Conservation (phyloP, 192 early-diverging fungal genomes). For the Backusella mclennaniae region DNA sequence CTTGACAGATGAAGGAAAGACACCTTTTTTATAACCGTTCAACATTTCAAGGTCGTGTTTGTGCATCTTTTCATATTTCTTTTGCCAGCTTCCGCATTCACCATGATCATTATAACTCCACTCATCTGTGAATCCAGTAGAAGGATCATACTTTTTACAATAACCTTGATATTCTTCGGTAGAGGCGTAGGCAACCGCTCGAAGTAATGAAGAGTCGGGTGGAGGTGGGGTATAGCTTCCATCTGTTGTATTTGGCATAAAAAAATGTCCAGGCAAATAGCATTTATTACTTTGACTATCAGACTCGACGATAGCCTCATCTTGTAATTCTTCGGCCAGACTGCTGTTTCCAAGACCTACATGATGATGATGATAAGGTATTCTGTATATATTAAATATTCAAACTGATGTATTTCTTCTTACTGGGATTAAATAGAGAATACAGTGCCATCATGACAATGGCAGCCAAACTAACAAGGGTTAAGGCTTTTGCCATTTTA, state of each 20-base stretch:
- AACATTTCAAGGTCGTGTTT: conserved; percentile 22
- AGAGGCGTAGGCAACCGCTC: conserved; percentile 8
- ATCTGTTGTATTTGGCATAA: conserved; percentile 23
- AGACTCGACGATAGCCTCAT: background rate
- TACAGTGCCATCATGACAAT: conserved; percentile 25
- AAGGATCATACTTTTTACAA: conserved; percentile 23
- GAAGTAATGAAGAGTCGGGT: conserved; percentile 13
- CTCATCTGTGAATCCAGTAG: background rate
- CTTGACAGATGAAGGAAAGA: conserved; percentile 11
- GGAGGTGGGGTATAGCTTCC: conserved; percentile 32
- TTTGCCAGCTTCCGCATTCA: conserved; percentile 44
- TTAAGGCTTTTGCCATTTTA: conserved; percentile 26
- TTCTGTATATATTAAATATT: background rate
- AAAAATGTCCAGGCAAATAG: conserved; percentile 8
- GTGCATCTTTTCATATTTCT: conserved; percentile 38
- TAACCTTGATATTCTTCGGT: conserved; percentile 18
- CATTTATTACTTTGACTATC: conserved; percentile 13
- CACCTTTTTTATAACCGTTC: conserved; percentile 21
- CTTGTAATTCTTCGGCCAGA: background rate
- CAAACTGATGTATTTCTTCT: background rate
- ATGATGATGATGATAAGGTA: background rate
- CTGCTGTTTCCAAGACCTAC: background rate
- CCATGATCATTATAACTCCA: conserved; percentile 23
- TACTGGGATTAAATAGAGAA: conserved; percentile 31
- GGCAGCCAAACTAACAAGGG: conserved; percentile 27